Base-by-base conservation (phyloP, 768 basidiomycete species). In the Tricholoma sp. region DNA sequence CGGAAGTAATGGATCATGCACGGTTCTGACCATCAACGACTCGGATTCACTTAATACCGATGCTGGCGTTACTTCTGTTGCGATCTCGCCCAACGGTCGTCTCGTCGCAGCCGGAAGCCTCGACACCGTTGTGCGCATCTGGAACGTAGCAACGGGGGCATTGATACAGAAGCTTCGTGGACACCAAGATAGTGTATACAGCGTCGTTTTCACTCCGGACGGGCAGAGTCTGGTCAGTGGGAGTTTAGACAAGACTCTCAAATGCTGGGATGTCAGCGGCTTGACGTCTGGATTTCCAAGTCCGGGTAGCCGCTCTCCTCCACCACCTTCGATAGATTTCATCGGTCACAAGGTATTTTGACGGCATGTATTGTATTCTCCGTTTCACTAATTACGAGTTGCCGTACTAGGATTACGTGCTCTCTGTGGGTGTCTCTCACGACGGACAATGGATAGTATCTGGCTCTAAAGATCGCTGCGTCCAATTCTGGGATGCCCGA, bases 371-470 rank as follows among this genome's bases (percentile, higher is more conserved):
- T 18, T 29, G 79, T 79, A 74, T 80, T 80, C 64, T 39, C 16
- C 39, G 45, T 3, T 7, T 1, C 24, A 34, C 55, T 37, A 12
- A 34, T 41, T 22, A 32, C 8, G 6, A 14, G n/a, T 32, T 35
- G 12, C 0, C 18, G 63, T 22, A 22, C 24, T 81, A 96, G 74
- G 79, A 81, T 61, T 81, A 81, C 60, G 80, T 83, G 16, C 69
- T 83, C 12, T 79, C 79, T 4, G 79, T 83, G 4, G 77, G 70
- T 14, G 91, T 94, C 32, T 93, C 91, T 37, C 89, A 93, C 59
- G 95, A 98, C 67, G 92, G 91, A 2, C 84, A 90, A 61, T 83
- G 94, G 91, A 88, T 98, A 63, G 95, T 96, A 5, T 94, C 92
- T 9, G 96, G 97, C 0, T 81, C 81, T 1, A 98, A 98, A 73